These are phyloP conservation scores for Parasarocladium wereldwijsianum DNA, from an alignment of 2,329 filamentous ascomycete species.

Conservation along the genomic window DNA sequence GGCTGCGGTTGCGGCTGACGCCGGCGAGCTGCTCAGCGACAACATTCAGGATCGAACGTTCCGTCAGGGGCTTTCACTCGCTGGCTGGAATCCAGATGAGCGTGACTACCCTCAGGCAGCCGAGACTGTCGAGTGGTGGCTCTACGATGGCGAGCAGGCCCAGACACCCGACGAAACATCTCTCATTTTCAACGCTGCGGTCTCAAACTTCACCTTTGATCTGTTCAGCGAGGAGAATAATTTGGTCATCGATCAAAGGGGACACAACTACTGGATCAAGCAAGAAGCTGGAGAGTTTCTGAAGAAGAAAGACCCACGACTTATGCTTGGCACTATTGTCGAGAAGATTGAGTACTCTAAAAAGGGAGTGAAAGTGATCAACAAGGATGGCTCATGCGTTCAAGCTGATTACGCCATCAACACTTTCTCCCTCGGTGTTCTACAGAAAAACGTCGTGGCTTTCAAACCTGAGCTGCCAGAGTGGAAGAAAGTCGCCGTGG, in stretches of 20 bases:
- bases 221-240: conserved; percentile 41
- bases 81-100: conserved; percentile 39
- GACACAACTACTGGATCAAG: conserved; percentile 38
- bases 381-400: conserved; percentile 33
- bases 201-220: conserved; percentile 41
- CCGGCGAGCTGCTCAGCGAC: conserved; percentile 34
- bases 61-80: conserved; percentile 26
- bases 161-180: conserved; percentile 36
- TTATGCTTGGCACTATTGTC: conserved; percentile 39
- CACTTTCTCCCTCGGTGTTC: conserved; percentile 47
- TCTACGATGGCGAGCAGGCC: conserved; percentile 10
- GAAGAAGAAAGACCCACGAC: conserved; percentile 29
- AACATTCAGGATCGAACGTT: conserved; percentile 43
- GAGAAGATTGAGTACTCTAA: conserved; percentile 32
- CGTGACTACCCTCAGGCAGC: conserved; percentile 24
- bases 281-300: conserved; percentile 39
- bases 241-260: conserved; percentile 39
- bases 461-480: conserved; percentile 39
- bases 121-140: conserved; percentile 25
- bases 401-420: conserved; percentile 40
- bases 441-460: conserved; percentile 39
- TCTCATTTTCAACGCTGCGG: conserved; percentile 32
- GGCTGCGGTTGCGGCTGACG: conserved; percentile 26
- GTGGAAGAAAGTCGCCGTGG: conserved; percentile 46
- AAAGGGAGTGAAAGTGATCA: conserved; percentile 32